Conservation (phyloP, 2,329 filamentous ascomycete species). For the Cordyceps javanica region DNA sequence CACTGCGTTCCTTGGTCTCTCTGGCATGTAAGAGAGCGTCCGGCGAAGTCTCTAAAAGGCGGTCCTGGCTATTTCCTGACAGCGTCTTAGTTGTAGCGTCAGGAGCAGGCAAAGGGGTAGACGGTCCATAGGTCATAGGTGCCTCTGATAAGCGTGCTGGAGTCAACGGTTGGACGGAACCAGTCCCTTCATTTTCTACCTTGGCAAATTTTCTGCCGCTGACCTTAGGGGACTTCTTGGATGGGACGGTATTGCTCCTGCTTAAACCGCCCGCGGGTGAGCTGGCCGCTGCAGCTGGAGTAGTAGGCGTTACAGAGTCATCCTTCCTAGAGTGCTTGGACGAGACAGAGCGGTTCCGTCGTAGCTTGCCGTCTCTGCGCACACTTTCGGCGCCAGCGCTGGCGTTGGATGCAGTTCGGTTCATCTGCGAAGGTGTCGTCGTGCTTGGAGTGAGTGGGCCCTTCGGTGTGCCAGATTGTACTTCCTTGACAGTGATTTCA, state of each 20-base stretch:
- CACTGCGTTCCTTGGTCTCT: conserved; percentile 58
- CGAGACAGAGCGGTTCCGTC: conserved; percentile 86
- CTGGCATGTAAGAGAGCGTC: conserved; percentile 34
- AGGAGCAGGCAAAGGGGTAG: neutral
- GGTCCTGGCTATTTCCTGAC: conserved; percentile 43
- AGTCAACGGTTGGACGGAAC: conserved; percentile 33
- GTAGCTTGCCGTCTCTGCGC: conserved; percentile 69
- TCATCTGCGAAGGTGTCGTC: conserved; percentile 45
- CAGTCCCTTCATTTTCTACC: conserved; percentile 26
- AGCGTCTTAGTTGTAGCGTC: neutral
- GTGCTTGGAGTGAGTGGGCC: conserved; percentile 39
- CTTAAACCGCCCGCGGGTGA: conserved; percentile 47
- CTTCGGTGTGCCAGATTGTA: conserved; percentile 61
- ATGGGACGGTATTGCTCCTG: conserved; percentile 86
- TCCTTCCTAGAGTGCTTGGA: conserved; percentile 80
- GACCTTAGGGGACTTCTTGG: conserved; percentile 75
- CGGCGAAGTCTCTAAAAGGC: conserved; percentile 36
- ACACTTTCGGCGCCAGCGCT: conserved; percentile 86
- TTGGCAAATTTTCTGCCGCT: conserved; percentile 59
- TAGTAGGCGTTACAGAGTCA: conserved; percentile 63
- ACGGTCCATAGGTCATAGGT: conserved; percentile 13
- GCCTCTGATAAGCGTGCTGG: conserved; percentile 22
- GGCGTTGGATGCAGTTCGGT: conserved; percentile 76
- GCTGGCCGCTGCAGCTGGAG: conserved; percentile 47
- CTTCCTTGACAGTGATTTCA: conserved; percentile 61